Percentiles rank a stretch among this genome's conserved stretches.
These are phyloP conservation scores for Lanmaoa pseudosensibilis DNA, from an alignment of 768 basidiomycete species.

Conservation along the genomic window DNA sequence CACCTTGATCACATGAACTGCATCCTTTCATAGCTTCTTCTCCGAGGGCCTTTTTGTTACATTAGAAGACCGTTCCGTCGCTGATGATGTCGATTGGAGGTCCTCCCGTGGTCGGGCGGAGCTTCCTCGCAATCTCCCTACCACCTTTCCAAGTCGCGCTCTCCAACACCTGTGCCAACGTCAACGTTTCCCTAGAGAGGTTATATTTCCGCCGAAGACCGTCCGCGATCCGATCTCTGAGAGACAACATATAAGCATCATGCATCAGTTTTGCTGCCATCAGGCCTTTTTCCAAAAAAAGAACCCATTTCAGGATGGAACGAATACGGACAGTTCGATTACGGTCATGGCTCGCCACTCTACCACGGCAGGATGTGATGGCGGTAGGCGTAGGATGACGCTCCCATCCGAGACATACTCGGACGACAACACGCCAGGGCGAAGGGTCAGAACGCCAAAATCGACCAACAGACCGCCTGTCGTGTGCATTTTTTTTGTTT, in stretches of 20 bases:
- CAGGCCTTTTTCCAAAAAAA: background rate
- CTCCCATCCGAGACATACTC: slow-evolving; percentile 37
- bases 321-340: slow-evolving; percentile 70
- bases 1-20: background rate
- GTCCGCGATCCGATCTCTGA: slow-evolving; percentile 71
- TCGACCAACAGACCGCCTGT: slow-evolving; percentile 88
- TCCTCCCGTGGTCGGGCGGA: slow-evolving; percentile 70
- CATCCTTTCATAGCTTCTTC: too few species aligned
- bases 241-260: background rate
- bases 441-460: slow-evolving; percentile 73
- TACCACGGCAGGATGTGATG: slow-evolving; percentile 87
- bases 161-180: slow-evolving; percentile 87
- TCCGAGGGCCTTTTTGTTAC: too few species aligned
- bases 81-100: slow-evolving; percentile 86
- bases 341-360: slow-evolving; percentile 98
- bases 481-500: background rate
- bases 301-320: background rate
- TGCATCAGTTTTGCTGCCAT: background rate
- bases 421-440: slow-evolving; percentile 52
- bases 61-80: slow-evolving; percentile 78
- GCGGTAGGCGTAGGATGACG: slow-evolving; percentile 58
- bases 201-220: slow-evolving; percentile 62
- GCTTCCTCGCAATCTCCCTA: slow-evolving; percentile 82
- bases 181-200: slow-evolving; percentile 52
- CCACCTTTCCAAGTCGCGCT: slow-evolving; percentile 98